Evolutionary conservation across 331 rosid genomes (phyloP).

Genomic region (Quercus lobata): DNA sequence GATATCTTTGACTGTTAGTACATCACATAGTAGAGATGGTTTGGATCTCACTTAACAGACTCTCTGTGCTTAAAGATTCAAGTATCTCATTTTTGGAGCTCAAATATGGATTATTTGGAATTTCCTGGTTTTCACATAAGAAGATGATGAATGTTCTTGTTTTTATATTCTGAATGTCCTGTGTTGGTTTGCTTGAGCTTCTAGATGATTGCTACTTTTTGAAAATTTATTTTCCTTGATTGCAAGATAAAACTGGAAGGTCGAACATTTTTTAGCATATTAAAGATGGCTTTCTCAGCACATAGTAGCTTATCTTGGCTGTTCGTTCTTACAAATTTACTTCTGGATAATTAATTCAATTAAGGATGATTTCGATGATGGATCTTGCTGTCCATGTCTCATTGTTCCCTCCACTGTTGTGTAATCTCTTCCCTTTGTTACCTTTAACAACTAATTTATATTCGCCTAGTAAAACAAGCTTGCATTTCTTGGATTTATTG

Average conservation of each 20-base stretch:
- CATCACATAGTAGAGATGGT: neutral
- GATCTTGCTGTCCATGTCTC: neutral
- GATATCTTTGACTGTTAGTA: neutral
- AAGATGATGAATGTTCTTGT: neutral
- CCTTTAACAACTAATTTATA: neutral
- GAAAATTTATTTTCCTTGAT: neutral
- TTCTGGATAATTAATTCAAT: neutral
- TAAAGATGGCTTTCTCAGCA: neutral
- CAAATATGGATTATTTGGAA: neutral
- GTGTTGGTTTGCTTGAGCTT: neutral
- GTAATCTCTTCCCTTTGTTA: slow-evolving; percentile 14
- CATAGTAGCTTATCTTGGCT: neutral
- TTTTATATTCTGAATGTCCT: neutral
- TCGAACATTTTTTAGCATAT: neutral
- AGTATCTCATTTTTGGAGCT: neutral
- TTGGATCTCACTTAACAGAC: neutral
- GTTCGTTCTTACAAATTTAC: neutral
- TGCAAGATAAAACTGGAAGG: neutral
- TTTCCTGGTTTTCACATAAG: neutral
- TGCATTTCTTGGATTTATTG: slow-evolving; percentile 4
- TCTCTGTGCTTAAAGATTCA: neutral
- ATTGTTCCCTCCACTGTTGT: slow-evolving; percentile 1
- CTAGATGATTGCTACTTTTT: neutral
- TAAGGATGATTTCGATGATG: slow-evolving; percentile 12
- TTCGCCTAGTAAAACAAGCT: neutral